These are phyloP conservation scores for Chalciporus piperatoides DNA, from an alignment of 1,284 basidiomycete species.

Conservation along the genomic window DNA sequence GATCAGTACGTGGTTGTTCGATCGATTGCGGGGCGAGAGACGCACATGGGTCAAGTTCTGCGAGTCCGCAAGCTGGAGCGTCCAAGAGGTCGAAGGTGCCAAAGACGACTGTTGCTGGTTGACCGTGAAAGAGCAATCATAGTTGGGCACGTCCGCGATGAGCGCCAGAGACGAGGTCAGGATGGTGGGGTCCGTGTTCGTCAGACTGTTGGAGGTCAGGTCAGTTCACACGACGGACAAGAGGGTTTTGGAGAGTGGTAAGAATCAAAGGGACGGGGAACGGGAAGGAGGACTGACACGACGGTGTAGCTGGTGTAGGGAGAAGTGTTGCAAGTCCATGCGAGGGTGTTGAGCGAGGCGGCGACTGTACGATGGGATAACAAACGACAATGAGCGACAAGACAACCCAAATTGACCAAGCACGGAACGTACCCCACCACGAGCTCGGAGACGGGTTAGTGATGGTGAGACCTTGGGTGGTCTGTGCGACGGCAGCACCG, in stretches of 20 bases:
- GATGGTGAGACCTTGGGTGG: conserved; percentile 28
- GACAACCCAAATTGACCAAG: not conserved
- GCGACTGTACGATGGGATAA: conserved; percentile 22
- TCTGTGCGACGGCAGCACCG: conserved; percentile 32
- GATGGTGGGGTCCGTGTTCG: conserved; percentile 38
- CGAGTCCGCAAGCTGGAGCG: conserved; percentile 52
- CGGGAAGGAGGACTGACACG: conserved; percentile 35
- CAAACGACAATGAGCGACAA: not conserved
- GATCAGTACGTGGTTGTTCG: not conserved
- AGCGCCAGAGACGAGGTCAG: conserved; percentile 37
- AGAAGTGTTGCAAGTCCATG: conserved; percentile 41
- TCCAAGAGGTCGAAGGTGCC: conserved; percentile 48
- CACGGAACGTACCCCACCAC: conserved; percentile 47
- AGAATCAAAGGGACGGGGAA: not conserved
- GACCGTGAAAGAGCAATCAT: conserved; percentile 57
- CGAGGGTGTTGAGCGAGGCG: conserved; percentile 36
- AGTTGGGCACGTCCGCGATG: conserved; percentile 52
- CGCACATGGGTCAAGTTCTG: conserved; percentile 55
- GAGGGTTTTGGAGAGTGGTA: not conserved
- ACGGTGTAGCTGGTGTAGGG: conserved; percentile 38
- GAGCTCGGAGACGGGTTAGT: conserved; percentile 35
- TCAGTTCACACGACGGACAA: conserved; percentile 8
- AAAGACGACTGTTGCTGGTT: conserved; percentile 45
- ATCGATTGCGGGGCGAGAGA: not conserved
- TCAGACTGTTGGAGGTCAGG: conserved; percentile 30